Percentiles rank a stretch among this genome's conserved stretches.
phyloP scores from a whole-genome alignment of 768 basidiomycete species.

The Tylopilus plumbeoviolaceoides region DNA sequence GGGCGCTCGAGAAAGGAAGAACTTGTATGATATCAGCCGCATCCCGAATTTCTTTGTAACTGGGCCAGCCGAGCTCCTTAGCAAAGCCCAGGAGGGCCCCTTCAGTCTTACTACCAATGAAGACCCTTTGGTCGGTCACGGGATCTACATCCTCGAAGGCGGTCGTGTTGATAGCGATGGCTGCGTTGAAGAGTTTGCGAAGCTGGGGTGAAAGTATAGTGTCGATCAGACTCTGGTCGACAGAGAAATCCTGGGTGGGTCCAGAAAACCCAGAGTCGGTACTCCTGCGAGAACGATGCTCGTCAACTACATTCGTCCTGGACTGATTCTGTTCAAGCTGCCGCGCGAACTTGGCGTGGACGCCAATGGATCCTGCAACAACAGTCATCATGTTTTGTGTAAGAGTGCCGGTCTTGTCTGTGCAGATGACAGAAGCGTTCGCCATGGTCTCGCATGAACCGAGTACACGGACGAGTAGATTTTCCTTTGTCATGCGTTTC shows the following conservation, averaged over 20 bases:
- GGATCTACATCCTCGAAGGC: conserved; percentile 83
- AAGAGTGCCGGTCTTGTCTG: conserved; percentile 95
- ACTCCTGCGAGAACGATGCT: conserved; percentile 30
- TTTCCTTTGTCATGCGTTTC: conserved; percentile 95
- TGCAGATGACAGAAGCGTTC: conserved; percentile 93
- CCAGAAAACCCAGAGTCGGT: conserved; percentile 33
- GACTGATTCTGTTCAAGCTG: conserved; percentile 65
- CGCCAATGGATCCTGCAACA: conserved; percentile 91
- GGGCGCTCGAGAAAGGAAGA: conserved; percentile 90
- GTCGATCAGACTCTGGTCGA: conserved; percentile 75
- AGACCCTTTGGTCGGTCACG: conserved; percentile 53
- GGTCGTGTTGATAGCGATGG: conserved; percentile 89
- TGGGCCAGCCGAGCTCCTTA: conserved; percentile 71
- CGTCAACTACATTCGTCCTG: conserved; percentile 68
- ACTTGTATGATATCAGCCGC: conserved; percentile 65
- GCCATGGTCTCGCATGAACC: conserved; percentile 99
- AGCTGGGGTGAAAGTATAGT: conserved; percentile 57
- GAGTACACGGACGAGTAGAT: conserved; percentile 91
- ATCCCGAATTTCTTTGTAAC: conserved; percentile 67
- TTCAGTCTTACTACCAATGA: conserved; percentile 95
- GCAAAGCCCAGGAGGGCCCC: conserved; percentile 86
- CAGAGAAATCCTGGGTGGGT: conserved; percentile 72
- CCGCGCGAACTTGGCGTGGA: conserved; percentile 91
- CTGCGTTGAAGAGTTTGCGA: conserved; percentile 68
- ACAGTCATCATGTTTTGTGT: conserved; percentile 96